Percentiles rank a stretch among this genome's conserved stretches.
Conservation (phyloP, 2,329 filamentous ascomycete genomes). For the Colletotrichum liaoningense region DNA sequence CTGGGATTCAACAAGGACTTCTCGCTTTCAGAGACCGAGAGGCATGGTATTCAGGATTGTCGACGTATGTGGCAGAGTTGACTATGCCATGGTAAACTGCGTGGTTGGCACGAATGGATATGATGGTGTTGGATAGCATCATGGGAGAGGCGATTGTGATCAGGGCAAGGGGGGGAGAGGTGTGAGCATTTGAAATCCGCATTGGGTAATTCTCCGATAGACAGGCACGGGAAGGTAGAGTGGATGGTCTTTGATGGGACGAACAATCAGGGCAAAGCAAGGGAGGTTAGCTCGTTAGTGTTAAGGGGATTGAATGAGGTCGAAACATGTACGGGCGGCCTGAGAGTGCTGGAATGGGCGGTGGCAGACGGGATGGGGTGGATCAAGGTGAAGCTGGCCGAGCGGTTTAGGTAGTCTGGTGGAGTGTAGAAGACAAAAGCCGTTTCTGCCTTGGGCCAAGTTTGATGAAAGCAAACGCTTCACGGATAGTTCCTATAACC, state of each 20-base stretch:
- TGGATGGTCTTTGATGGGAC: neutral
- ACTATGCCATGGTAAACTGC: neutral
- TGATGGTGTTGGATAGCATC: neutral
- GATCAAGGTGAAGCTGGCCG: neutral
- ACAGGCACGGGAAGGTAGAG: slow-evolving; percentile 2
- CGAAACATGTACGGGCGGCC: neutral
- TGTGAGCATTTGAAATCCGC: neutral
- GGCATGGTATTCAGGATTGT: neutral
- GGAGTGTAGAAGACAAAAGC: neutral
- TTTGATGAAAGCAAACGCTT: neutral
- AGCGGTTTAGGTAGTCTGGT: neutral
- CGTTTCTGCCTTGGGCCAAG: neutral
- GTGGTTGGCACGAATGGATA: too few relatives aligned
- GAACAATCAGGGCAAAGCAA: neutral
- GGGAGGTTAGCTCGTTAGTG: neutral
- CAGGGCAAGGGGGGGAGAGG: neutral
- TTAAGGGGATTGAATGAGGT: neutral
- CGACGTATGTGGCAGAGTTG: neutral
- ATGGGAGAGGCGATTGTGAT: neutral
- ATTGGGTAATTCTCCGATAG: slow-evolving; percentile 10
- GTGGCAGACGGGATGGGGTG: neutral
- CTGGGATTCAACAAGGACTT: neutral
- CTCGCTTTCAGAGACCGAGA: neutral
- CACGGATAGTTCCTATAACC: neutral
- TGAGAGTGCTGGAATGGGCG: neutral